Base-by-base conservation (phyloP, 176 grass and related monocot genomes). In the Pharus latifolius region DNA sequence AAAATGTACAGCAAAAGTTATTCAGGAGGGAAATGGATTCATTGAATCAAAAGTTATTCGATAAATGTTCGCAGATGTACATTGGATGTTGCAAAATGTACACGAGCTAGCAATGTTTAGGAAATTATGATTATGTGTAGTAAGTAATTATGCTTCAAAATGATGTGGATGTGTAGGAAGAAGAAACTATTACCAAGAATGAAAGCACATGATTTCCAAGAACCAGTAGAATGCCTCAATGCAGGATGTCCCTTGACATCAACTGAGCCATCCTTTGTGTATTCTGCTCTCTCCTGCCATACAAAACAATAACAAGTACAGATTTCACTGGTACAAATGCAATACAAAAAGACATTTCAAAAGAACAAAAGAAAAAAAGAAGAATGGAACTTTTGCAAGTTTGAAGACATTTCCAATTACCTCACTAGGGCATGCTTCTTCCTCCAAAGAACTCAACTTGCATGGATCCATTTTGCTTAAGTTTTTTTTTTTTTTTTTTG, bases 151-250 rank as follows among this genome's bases (percentile, higher is more conserved):
- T n/a, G n/a, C n/a, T n/a, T n/a, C n/a, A n/a, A n/a, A n/a, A n/a
- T n/a, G n/a, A n/a, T n/a, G n/a, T n/a, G n/a, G n/a, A n/a, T n/a
- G n/a, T n/a, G n/a, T n/a, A n/a, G n/a, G n/a, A n/a, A 17, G 10
- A 50, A 62, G 7, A 26, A 56, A 17, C 7, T 43, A 30, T 57
- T 80, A 76, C 85, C 67, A 30, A 88, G 12, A 64, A 88, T 75
- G 40, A 80, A 80, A 35, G 25, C 49, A 67, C 75, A 83, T 34
- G 85, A 75, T 78, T 45, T 88, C 80, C 85, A 88, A 51, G 60
- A 60, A 43, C 85, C 85, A 7, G 62, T 79, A 19, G 41, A 17
- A 10, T 76, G 47, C 68, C 79, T 88, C 27, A 51, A 29, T 27
- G 49, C 43, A 28, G 72, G 73, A 15, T 54, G 34, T 29, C 74